Percentiles rank a stretch among this genome's conserved stretches.
Evolutionary conservation across 805 yeast genomes (phyloP).

Genomic region (Schizosaccharomyces osmophilus): DNA sequence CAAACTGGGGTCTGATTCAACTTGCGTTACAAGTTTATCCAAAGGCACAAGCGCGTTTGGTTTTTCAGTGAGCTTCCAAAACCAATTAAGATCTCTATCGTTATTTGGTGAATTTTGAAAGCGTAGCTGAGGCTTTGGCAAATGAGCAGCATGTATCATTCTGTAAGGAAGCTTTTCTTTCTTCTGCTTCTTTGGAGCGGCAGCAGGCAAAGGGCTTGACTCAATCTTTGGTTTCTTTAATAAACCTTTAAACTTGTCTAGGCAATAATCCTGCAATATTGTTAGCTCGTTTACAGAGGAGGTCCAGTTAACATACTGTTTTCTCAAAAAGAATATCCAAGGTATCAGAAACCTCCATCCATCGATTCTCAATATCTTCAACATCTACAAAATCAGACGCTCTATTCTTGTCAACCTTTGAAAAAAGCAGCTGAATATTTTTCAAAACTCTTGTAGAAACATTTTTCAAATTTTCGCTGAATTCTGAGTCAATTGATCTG

Average conservation of each 20-base stretch:
- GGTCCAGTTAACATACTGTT: constrained; percentile 14
- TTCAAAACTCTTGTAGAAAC: constrained; percentile 21
- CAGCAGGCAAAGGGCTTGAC: not conserved
- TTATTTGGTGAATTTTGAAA: constrained; percentile 44
- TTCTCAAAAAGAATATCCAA: constrained; percentile 56
- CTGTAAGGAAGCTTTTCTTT: constrained; percentile 7
- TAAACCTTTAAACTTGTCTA: constrained; percentile 17
- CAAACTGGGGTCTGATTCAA: constrained; percentile 10
- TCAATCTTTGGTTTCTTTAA: not conserved
- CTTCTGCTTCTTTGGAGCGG: constrained; percentile 16
- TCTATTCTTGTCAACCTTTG: constrained; percentile 7
- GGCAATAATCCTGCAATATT: constrained; percentile 6
- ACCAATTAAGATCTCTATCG: constrained; percentile 45
- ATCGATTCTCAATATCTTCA: constrained; percentile 23
- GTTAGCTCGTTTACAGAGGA: not conserved
- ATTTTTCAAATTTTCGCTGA: constrained; percentile 19
- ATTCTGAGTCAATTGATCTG: constrained; percentile 29
- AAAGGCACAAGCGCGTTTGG: constrained; percentile 43
- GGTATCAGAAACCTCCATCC: constrained; percentile 38
- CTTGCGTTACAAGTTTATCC: constrained; percentile 21
- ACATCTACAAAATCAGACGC: constrained; percentile 16
- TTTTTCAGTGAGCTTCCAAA: constrained; percentile 43
- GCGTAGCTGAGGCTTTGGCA: constrained; percentile 42
- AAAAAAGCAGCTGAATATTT: constrained; percentile 23
- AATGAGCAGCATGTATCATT: constrained; percentile 9